Evolutionary conservation across 2,329 filamentous ascomycete species (phyloP), one percentile per base, ranked within the genome.

Genomic region (Aaosphaeria pasadenensis): DNA sequence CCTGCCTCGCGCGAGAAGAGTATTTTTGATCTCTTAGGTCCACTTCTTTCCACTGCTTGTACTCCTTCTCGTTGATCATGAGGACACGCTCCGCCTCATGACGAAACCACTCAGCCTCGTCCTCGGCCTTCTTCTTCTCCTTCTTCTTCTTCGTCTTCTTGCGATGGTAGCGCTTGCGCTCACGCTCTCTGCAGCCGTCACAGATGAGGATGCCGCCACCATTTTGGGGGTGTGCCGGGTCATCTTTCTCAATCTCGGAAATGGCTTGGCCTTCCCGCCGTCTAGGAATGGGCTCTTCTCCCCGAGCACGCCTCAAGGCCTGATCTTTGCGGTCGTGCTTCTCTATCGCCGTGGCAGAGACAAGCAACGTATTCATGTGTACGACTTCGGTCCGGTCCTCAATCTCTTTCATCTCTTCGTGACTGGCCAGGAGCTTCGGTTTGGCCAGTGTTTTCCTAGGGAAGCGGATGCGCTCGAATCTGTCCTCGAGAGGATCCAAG

Each of bases 171-270:
- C 94, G 83, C 73, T 97, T 97, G 46, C 89, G 82, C 71, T 99
- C 94, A 55, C 94, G 83, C 47, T 86, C 86, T 62, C 96, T 94
- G 71, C 94, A 99, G n/a, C 90, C 89, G 29, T 78, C 72, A 71
- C 94, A 99, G 52, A 97, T 97, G 58, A 86, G 85, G 13, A 99
- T 90, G 59, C 96, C 90, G n/a, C 89, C 94, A 40, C 94, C 94
- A 59, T 95, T 91, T 46, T 90, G 79, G 1, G 91, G 87, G 46
- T 86, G 88, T 45, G 85, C 82, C 29, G 84, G 82, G 43, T 88
- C 86, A 17, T 84, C 81, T 29, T 80, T 77, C 44, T 74, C 71
- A 58, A 71, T 74, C 64, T 62, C 68, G 52, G 69, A 67, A 45
- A 75, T 71, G 45, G 70, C 66, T 6, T 73, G 61, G 38, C 62